A percentile compares a stretch with the other conserved stretches of the same genome.
These are phyloP conservation scores for Tylopilus sp. DNA, from an alignment of 768 basidiomycete genomes.

Conservation along the genomic window DNA sequence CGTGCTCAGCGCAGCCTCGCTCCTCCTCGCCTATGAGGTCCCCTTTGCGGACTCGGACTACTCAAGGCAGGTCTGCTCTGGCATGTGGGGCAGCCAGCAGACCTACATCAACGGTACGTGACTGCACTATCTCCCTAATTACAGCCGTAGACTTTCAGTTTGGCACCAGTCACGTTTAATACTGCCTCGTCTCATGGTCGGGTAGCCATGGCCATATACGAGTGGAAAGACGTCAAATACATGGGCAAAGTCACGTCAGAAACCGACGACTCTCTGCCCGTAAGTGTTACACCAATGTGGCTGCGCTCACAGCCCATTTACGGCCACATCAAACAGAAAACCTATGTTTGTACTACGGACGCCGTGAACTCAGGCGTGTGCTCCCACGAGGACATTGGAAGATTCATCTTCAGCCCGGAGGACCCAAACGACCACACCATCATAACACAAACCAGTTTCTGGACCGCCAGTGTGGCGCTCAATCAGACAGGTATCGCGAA, in stretches of 20 bases:
- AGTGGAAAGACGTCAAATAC: slow-evolving; percentile 86
- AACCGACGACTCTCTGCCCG: slow-evolving; percentile 55
- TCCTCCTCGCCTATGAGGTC: slow-evolving; percentile 53
- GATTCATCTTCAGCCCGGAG: slow-evolving; percentile 70
- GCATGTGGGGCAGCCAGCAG: slow-evolving; percentile 82
- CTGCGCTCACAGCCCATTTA: slow-evolving; percentile 16
- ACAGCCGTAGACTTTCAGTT: slow-evolving; percentile 17
- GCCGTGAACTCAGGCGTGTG: slow-evolving; percentile 75
- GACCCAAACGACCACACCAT: slow-evolving; percentile 55
- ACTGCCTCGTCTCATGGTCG: slow-evolving; percentile 68
- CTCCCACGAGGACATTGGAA: slow-evolving; percentile 65
- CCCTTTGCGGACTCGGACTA: slow-evolving; percentile 74
- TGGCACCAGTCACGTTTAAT: slow-evolving; percentile 69
- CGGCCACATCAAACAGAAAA: slow-evolving; percentile 56
- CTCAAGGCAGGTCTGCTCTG: slow-evolving; percentile 88
- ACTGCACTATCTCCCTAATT: slow-evolving; percentile 3
- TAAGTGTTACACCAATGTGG: slow-evolving; percentile 40
- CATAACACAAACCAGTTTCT: slow-evolving; percentile 77
- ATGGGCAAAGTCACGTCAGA: slow-evolving; percentile 68
- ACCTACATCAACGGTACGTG: slow-evolving; percentile 80
- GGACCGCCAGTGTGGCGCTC: slow-evolving; percentile 77
- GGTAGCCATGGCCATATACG: slow-evolving; percentile 92
- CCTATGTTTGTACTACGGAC: slow-evolving; percentile 88
- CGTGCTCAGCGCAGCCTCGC: slow-evolving; percentile 32
- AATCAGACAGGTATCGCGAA: slow-evolving; percentile 28